Evolutionary conservation across 2,329 filamentous ascomycete species (phyloP).

Genomic region (Alternaria brassicae): DNA sequence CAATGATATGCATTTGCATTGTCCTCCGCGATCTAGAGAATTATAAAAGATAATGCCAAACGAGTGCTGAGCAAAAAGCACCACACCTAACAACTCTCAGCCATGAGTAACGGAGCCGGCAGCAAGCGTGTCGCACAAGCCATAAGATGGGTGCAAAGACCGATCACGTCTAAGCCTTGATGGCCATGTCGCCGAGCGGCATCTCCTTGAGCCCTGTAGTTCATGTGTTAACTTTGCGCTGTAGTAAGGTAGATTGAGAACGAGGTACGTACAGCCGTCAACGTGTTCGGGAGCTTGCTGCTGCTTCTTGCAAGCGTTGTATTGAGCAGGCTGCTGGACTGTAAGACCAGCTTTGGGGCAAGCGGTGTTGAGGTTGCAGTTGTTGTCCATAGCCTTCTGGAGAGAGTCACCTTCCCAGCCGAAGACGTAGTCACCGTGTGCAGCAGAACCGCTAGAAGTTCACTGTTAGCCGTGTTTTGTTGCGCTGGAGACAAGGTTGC

Average conservation of each 20-base stretch:
- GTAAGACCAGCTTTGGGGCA: slow-evolving; percentile 44
- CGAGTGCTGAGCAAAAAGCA: slow-evolving; percentile 8
- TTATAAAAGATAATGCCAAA: slow-evolving; percentile 8
- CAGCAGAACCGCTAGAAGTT: slow-evolving; percentile 34
- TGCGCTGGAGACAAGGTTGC: background rate
- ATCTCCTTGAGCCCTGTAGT: slow-evolving; percentile 38
- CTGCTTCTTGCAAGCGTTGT: slow-evolving; percentile 44
- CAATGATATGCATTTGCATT: background rate
- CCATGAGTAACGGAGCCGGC: background rate
- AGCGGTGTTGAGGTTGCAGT: slow-evolving; percentile 47
- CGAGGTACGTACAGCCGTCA: slow-evolving; percentile 39
- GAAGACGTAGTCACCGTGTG: slow-evolving; percentile 52
- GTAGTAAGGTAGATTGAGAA: background rate
- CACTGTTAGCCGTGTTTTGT: background rate
- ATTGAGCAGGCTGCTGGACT: slow-evolving; percentile 33
- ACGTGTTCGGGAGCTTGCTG: slow-evolving; percentile 44
- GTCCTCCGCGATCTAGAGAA: background rate
- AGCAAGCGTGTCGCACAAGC: background rate
- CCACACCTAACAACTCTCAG: background rate
- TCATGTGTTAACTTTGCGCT: slow-evolving; percentile 13
- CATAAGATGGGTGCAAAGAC: background rate
- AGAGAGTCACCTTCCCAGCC: slow-evolving; percentile 56
- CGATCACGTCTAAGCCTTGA: slow-evolving; percentile 29
- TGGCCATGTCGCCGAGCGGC: slow-evolving; percentile 34
- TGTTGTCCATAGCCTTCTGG: slow-evolving; percentile 52